phyloP scores from a whole-genome alignment of 768 basidiomycete genomes.

The Hygrophoropsis aurantiaca region DNA sequence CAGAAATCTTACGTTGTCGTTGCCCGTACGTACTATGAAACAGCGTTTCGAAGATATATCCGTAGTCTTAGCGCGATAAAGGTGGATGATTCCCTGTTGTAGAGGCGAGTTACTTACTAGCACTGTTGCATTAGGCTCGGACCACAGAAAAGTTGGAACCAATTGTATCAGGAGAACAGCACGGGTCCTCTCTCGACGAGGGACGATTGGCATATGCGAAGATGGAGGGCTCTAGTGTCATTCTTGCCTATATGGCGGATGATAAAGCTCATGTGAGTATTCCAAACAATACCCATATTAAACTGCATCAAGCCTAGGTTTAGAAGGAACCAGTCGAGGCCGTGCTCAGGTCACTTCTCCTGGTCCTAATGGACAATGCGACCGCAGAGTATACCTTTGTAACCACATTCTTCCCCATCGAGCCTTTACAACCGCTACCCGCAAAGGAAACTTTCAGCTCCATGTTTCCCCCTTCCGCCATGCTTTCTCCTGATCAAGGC shows the following conservation, averaged over 20 bases:
- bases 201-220: slow-evolving; percentile 66
- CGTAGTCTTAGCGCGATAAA: slow-evolving; percentile 79
- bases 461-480: slow-evolving; percentile 31
- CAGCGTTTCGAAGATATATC: slow-evolving; percentile 87
- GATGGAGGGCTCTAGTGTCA: slow-evolving; percentile 78
- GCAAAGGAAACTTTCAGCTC: slow-evolving; percentile 34
- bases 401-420: slow-evolving; percentile 71
- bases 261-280: slow-evolving; percentile 80
- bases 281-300: background rate
- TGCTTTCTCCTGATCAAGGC: slow-evolving; percentile 44
- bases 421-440: slow-evolving; percentile 31
- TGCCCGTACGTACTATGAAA: slow-evolving; percentile 92
- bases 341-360: slow-evolving; percentile 76
- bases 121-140: slow-evolving; percentile 50
- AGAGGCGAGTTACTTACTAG: background rate
- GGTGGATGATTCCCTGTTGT: slow-evolving; percentile 36
- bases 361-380: slow-evolving; percentile 95
- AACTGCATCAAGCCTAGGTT: background rate
- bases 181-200: slow-evolving; percentile 40
- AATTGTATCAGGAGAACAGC: slow-evolving; percentile 50
- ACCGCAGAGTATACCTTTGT: slow-evolving; percentile 91
- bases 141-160: slow-evolving; percentile 68
- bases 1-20: slow-evolving; percentile 83
- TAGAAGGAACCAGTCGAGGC: slow-evolving; percentile 86
- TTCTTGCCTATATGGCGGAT: slow-evolving; percentile 86